A percentile compares a stretch with the other conserved stretches of the same genome.
These are phyloP conservation scores for Botrytis elliptica DNA, from an alignment of 2,329 filamentous ascomycete species.

Conservation along the genomic window DNA sequence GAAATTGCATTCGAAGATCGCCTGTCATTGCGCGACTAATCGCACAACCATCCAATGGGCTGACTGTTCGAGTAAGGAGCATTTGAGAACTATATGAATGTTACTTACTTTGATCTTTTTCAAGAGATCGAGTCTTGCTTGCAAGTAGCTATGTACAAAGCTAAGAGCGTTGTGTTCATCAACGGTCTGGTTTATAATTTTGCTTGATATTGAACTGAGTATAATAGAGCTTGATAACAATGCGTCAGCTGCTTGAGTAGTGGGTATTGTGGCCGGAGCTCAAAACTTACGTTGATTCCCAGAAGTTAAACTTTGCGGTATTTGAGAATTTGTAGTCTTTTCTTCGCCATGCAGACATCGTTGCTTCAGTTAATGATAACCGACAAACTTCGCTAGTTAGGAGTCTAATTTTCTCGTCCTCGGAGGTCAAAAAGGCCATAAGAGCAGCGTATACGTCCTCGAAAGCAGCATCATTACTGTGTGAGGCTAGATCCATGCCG, in stretches of 20 bases:
- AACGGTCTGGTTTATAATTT: constrained; percentile 30
- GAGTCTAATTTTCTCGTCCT: constrained; percentile 38
- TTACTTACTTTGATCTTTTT: constrained; percentile 39
- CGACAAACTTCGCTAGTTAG: constrained; percentile 36
- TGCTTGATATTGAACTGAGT: constrained; percentile 35
- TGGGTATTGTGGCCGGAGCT: not conserved
- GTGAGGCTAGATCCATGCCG: constrained; percentile 41
- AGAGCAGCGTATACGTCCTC: constrained; percentile 37
- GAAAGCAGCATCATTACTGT: constrained; percentile 41
- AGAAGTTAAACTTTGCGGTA: constrained; percentile 37
- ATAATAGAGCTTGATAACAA: constrained; percentile 33
- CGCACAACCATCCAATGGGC: not conserved
- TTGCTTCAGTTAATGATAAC: constrained; percentile 34
- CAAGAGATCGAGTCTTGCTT: constrained; percentile 54
- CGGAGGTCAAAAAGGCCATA: constrained; percentile 35
- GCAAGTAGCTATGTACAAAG: constrained; percentile 55
- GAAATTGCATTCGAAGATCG: not conserved
- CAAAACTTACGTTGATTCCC: constrained; percentile 40
- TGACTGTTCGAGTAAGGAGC: not conserved
- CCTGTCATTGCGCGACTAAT: not conserved
- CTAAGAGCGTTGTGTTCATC: constrained; percentile 34
- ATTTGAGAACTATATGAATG: not conserved
- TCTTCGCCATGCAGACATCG: constrained; percentile 31
- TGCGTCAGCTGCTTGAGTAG: not conserved
- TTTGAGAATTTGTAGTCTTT: constrained; percentile 26